phyloP scores from a whole-genome alignment of 78 protist species.

The Dictyostelium brefeldianum region DNA sequence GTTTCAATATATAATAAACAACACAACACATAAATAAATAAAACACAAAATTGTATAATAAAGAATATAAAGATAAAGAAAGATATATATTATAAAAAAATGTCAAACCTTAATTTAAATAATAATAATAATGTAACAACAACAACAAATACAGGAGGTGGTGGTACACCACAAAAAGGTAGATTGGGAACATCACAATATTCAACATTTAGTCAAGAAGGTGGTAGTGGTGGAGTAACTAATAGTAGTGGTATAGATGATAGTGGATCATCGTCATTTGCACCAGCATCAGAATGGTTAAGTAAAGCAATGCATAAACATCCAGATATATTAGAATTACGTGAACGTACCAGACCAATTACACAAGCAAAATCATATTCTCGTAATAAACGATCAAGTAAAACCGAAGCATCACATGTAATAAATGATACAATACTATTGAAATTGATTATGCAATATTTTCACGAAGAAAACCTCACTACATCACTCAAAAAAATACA shows the following conservation, averaged over 20 bases:
- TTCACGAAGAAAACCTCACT: conserved; percentile 66
- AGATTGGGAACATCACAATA: conserved; percentile 9
- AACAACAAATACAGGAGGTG: background rate
- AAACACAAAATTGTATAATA: too few relatives aligned
- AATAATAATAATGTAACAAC: background rate
- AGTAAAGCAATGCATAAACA: conserved; percentile 71
- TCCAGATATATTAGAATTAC: conserved; percentile 82
- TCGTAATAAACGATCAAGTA: conserved; percentile 49
- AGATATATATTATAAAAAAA: background rate
- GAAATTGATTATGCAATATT: conserved; percentile 81
- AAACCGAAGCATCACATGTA: conserved; percentile 68
- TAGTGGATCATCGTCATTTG: conserved; percentile 30
- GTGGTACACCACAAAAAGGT: background rate
- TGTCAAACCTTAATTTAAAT: background rate
- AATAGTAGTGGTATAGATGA: background rate
- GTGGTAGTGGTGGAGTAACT: too few relatives aligned
- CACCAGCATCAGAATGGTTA: conserved; percentile 78
- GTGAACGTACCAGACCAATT: conserved; percentile 77
- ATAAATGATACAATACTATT: conserved; percentile 52
- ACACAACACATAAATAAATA: too few relatives aligned
- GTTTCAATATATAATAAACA: too few relatives aligned
- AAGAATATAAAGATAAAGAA: too few relatives aligned
- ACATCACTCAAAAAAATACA: conserved; percentile 55
- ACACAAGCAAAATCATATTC: conserved; percentile 59
- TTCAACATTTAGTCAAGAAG: background rate